Percentiles rank a stretch among this genome's conserved stretches.
These are phyloP conservation scores for Schwanniomyces etchellsii DNA, from an alignment of 1,139 yeast genomes.

Conservation along the genomic window DNA sequence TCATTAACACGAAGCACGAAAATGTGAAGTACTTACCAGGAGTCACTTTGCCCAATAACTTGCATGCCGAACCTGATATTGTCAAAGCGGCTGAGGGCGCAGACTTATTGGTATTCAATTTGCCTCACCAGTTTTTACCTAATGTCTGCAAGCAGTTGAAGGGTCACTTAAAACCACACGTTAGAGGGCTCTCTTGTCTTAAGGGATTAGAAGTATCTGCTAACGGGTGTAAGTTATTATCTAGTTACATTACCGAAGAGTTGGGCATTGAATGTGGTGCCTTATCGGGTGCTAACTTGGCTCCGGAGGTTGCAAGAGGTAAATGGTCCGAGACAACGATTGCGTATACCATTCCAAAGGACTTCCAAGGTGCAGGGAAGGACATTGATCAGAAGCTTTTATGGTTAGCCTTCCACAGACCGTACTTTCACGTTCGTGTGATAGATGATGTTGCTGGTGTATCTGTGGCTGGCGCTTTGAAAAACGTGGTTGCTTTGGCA, in stretches of 20 bases:
- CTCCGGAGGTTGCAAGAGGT: slow-evolving; percentile 43
- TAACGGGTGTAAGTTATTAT: slow-evolving; percentile 39
- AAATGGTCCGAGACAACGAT: slow-evolving; percentile 49
- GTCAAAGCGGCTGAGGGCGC: slow-evolving; percentile 37
- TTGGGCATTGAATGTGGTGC: slow-evolving; percentile 44
- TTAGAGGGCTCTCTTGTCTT: slow-evolving; percentile 43
- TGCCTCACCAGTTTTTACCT: slow-evolving; percentile 45
- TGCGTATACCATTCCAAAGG: slow-evolving; percentile 36
- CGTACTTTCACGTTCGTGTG: slow-evolving; percentile 44
- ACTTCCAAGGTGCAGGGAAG: slow-evolving; percentile 35
- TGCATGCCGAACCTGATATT: slow-evolving; percentile 35
- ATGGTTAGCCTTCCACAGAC: slow-evolving; percentile 42
- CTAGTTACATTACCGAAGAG: slow-evolving; percentile 37
- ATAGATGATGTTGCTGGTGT: slow-evolving; percentile 46
- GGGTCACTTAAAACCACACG: slow-evolving; percentile 33
- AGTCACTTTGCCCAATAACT: slow-evolving; percentile 37
- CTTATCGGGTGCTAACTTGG: slow-evolving; percentile 45
- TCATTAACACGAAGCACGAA: slow-evolving; percentile 40
- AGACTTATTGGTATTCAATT: slow-evolving; percentile 41
- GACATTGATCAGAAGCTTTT: slow-evolving; percentile 38
- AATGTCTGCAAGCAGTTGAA: slow-evolving; percentile 31
- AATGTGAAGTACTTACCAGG: slow-evolving; percentile 44
- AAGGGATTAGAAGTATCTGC: slow-evolving; percentile 45
- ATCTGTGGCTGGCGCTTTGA: slow-evolving; percentile 46
- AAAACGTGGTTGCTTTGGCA: slow-evolving; percentile 43